Percentiles rank a stretch among this genome's conserved stretches.
These are phyloP conservation scores for rapeseed (Brassica napus) DNA, from an alignment of 345 rosid genomes.

Conservation along the genomic window DNA sequence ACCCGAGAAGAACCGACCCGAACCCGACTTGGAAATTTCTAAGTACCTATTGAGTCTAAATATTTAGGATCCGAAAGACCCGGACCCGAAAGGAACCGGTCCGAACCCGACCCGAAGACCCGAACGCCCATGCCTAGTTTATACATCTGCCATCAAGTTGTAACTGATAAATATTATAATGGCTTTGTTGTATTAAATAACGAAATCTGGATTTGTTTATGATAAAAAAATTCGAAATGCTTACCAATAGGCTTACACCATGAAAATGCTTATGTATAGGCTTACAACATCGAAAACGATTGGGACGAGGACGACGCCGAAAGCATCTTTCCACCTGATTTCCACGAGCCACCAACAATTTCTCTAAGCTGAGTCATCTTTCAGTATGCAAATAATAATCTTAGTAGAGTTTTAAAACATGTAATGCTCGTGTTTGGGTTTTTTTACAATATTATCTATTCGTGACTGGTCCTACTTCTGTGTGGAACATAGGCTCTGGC, in stretches of 20 bases:
- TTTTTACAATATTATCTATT: not conserved
- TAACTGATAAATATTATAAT: constrained; percentile 14
- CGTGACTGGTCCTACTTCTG: not conserved
- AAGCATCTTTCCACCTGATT: constrained; percentile 20
- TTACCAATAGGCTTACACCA: constrained; percentile 16
- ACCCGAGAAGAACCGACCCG: too few relatives aligned
- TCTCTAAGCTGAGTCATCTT: constrained; percentile 27
- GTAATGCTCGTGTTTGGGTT: not conserved
- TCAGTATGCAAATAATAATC: constrained; percentile 1
- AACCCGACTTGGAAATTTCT: too few relatives aligned
- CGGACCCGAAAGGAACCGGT: too few relatives aligned
- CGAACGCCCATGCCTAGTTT: too few relatives aligned
- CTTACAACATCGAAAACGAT: constrained; percentile 29
- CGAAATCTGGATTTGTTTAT: constrained; percentile 15
- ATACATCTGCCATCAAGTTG: too few relatives aligned
- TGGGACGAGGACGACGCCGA: not conserved
- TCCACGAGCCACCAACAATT: constrained; percentile 28
- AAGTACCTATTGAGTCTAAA: too few relatives aligned
- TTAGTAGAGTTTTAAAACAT: not conserved
- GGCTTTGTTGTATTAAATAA: constrained; percentile 22
- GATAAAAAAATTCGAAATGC: too few relatives aligned
- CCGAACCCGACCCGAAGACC: too few relatives aligned
- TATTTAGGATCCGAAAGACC: too few relatives aligned
- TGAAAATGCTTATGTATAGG: constrained; percentile 37
- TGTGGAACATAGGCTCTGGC: constrained; percentile 26